Evolutionary conservation across 345 rosid genomes (phyloP).

Genomic region (Citrus australasica): DNA sequence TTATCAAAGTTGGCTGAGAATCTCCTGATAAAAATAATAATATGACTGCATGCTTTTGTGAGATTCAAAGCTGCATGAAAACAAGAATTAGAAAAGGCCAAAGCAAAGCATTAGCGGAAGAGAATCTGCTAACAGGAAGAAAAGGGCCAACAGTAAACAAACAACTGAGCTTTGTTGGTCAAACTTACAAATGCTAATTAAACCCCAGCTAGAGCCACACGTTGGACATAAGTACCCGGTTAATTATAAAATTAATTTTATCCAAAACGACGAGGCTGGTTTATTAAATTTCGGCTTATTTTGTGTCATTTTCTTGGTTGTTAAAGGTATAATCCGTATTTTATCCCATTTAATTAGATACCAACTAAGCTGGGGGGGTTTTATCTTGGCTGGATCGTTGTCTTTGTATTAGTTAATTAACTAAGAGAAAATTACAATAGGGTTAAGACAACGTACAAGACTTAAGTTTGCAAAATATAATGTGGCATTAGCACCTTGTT

Average conservation of each 20-base stretch:
- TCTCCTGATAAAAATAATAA: not conserved
- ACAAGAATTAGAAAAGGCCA: slow-evolving; percentile 15
- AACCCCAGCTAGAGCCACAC: not conserved
- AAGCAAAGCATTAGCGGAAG: slow-evolving; percentile 7
- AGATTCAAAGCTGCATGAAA: not conserved
- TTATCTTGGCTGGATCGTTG: slow-evolving; percentile 18
- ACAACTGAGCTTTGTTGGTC: slow-evolving; percentile 21
- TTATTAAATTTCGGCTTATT: not conserved
- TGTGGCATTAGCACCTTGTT: not conserved
- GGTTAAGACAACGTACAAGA: not conserved
- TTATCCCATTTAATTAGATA: not conserved
- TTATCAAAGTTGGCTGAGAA: not conserved
- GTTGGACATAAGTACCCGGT: not conserved
- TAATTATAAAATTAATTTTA: not conserved
- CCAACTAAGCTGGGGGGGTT: not conserved
- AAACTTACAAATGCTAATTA: not conserved
- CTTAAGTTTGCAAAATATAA: not conserved
- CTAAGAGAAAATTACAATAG: slow-evolving; percentile 14
- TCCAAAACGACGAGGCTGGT: not conserved
- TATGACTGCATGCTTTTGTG: no score
- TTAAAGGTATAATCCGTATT: not conserved
- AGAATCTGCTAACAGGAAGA: slow-evolving; percentile 20
- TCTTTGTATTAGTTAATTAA: slow-evolving; percentile 3
- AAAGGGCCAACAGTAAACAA: slow-evolving; percentile 14
- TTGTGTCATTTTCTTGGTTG: not conserved